phyloP scores from a whole-genome alignment of 768 basidiomycete species.

The Mycena vulgaris region DNA sequence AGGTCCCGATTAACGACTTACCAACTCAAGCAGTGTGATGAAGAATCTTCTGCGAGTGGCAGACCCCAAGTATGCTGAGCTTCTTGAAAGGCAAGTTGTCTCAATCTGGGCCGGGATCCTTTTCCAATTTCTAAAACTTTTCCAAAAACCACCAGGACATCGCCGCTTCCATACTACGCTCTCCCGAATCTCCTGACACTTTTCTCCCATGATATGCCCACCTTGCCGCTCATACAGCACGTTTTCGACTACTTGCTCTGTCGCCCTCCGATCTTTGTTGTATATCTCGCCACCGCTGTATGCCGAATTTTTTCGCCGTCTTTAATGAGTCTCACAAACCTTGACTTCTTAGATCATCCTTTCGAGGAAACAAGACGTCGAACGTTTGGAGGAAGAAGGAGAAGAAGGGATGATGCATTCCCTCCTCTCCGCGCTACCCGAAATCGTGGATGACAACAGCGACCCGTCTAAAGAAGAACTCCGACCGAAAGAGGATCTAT shows the following conservation, averaged over 20 bases:
- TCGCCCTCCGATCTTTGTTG: slow-evolving; percentile 83
- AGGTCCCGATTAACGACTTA: neutral
- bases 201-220: slow-evolving; percentile 94
- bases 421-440: slow-evolving; percentile 48
- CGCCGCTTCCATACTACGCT: slow-evolving; percentile 90
- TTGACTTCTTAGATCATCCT: slow-evolving; percentile 73
- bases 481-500: slow-evolving; percentile 10
- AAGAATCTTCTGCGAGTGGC: slow-evolving; percentile 80
- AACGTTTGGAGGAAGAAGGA: slow-evolving; percentile 73
- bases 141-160: no score
- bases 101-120: slow-evolving; percentile 7
- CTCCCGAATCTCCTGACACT: slow-evolving; percentile 92
- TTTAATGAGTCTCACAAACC: neutral
- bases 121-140: slow-evolving; percentile 6
- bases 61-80: slow-evolving; percentile 78
- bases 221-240: slow-evolving; percentile 90
- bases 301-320: slow-evolving; percentile 46
- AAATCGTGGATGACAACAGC: slow-evolving; percentile 59
- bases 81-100: slow-evolving; percentile 74
- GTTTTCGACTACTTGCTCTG: slow-evolving; percentile 92
- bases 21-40: slow-evolving; percentile 66
- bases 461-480: slow-evolving; percentile 11
- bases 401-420: slow-evolving; percentile 62
- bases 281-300: slow-evolving; percentile 90
- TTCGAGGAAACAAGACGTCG: slow-evolving; percentile 77